A percentile compares a stretch with the other conserved stretches of the same genome.
Evolutionary conservation across 2,329 filamentous ascomycete species (phyloP).

Genomic region (Aspergillus pseudoviridinutans): DNA sequence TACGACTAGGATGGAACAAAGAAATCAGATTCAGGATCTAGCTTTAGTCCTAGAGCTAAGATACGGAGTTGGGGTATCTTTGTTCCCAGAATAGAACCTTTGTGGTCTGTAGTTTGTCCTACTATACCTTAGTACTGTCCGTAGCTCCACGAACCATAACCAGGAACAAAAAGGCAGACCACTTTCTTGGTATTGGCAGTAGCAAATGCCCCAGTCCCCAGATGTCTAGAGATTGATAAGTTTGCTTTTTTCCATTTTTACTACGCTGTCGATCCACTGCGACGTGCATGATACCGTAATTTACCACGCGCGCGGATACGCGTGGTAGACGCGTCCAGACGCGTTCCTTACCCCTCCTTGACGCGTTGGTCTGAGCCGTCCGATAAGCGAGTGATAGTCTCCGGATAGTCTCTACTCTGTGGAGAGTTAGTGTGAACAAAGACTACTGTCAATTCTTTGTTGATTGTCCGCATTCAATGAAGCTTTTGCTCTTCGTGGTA

Average conservation of each 20-base stretch:
- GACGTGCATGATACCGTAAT: slow-evolving; percentile 8
- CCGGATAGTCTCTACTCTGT: background rate
- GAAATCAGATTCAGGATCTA: background rate
- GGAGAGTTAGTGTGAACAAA: background rate
- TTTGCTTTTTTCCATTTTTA: background rate
- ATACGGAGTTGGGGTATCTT: too few relatives aligned
- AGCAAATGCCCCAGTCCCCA: too few relatives aligned
- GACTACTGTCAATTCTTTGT: background rate
- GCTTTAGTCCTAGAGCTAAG: background rate
- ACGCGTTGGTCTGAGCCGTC: slow-evolving; percentile 7
- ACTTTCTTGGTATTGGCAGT: too few relatives aligned
- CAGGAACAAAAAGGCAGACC: too few relatives aligned
- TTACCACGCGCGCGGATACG: slow-evolving; percentile 19
- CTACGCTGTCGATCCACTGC: background rate
- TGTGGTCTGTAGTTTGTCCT: background rate
- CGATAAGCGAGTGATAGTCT: slow-evolving; percentile 5
- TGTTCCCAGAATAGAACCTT: too few relatives aligned
- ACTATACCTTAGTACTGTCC: background rate
- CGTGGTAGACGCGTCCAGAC: slow-evolving; percentile 16
- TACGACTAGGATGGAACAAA: background rate
- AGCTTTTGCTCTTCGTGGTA: background rate
- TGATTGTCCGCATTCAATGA: background rate
- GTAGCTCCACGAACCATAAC: background rate
- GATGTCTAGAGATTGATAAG: too few relatives aligned
- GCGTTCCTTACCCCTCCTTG: slow-evolving; percentile 15